Percentiles rank a stretch among this genome's conserved stretches.
phyloP scores from a whole-genome alignment of 768 basidiomycete genomes.

The Gyrodon lividus region DNA sequence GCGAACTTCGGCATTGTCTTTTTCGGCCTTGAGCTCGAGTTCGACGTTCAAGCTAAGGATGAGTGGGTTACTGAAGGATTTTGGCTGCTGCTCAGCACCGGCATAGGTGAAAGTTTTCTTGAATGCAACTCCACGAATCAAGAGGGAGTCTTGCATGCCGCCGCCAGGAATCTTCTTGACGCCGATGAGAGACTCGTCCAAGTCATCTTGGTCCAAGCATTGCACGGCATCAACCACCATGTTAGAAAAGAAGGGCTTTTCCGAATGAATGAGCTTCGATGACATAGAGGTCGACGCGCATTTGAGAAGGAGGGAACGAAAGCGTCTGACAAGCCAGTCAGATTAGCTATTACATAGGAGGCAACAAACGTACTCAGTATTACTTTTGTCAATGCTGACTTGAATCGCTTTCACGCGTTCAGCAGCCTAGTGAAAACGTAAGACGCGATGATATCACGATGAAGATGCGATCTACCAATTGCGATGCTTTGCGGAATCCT shows the following conservation, averaged over 20 bases:
- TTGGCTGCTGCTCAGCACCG: slow-evolving; percentile 98
- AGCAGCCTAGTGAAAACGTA: slow-evolving; percentile 55
- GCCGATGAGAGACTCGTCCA: slow-evolving; percentile 95
- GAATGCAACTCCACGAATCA: slow-evolving; percentile 92
- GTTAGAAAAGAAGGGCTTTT: slow-evolving; percentile 97
- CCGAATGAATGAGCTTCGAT: slow-evolving; percentile 96
- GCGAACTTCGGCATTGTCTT: slow-evolving; percentile 98
- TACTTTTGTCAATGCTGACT: slow-evolving; percentile 82
- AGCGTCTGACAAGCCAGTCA: slow-evolving; percentile 53
- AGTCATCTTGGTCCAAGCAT: slow-evolving; percentile 87
- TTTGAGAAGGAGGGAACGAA: slow-evolving; percentile 92
- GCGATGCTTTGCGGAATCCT: slow-evolving; percentile 84
- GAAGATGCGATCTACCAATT: slow-evolving; percentile 58
- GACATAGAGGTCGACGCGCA: slow-evolving; percentile 99
- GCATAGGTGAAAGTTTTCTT: slow-evolving; percentile 99
- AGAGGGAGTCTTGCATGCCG: slow-evolving; percentile 92
- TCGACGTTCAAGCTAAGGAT: slow-evolving; percentile 96
- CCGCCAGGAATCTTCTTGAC: slow-evolving; percentile 98
- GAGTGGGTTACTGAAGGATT: slow-evolving; percentile 83
- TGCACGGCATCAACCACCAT: slow-evolving; percentile 99
- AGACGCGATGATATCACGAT: slow-evolving; percentile 9
- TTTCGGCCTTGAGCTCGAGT: slow-evolving; percentile 97
- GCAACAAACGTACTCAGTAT: slow-evolving; percentile 72
- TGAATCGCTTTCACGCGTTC: slow-evolving; percentile 89
- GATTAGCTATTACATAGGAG: slow-evolving; percentile 1